Base-by-base conservation (phyloP, 352 stramenopile species). In the Thraustotheca clavata region DNA sequence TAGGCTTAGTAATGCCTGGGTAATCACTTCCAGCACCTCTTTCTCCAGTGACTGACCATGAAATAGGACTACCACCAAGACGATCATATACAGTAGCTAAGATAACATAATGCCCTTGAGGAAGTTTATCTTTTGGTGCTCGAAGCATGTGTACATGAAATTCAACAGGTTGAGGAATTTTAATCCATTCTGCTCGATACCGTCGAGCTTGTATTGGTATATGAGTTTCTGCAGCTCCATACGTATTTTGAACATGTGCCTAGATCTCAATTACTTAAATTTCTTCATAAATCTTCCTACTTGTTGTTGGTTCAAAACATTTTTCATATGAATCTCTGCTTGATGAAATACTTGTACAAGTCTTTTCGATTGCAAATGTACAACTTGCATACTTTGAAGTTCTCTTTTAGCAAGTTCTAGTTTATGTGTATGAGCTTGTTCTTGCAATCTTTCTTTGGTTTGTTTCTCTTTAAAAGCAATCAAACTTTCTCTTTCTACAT, bases 41-140 rank as follows among this genome's bases (percentile, higher is more conserved):
- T 20, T 65, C 57, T n/a, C 57, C 57, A 22, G 57, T 46, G 5
- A 65, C 57, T n/a, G 31, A 36, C 57, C 57, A 65, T 46, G 57
- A 41, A 22, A 68, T 68, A 0, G 52, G 60, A 24, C 20, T 36
- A 1, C 89, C 89, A 8, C 87, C 87, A 3, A 97, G 71, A 1
- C 83, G 75, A 61, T 96, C 87, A 47, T 91, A 94, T 60, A 96
- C 74, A 14, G 86, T 96, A 20, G 74, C 73, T 1, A 97, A 69
- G 27, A 96, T 60, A 26, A 89, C 80, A 59, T 96, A 96, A 1
- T 80, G 70, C 0, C 88, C 89, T 1, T 67, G 47, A 1, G 80
- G 85, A 3, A 96, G 62, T 32, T 91, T 93, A 62, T 96, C 83
- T 62, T 95, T 94, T 20, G 96, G 68, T 7, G 76, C 89, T 11